Percentiles rank a stretch among this genome's conserved stretches.
Evolutionary conservation across 345 rosid genomes (phyloP).

Genomic region (Passiflora organensis): DNA sequence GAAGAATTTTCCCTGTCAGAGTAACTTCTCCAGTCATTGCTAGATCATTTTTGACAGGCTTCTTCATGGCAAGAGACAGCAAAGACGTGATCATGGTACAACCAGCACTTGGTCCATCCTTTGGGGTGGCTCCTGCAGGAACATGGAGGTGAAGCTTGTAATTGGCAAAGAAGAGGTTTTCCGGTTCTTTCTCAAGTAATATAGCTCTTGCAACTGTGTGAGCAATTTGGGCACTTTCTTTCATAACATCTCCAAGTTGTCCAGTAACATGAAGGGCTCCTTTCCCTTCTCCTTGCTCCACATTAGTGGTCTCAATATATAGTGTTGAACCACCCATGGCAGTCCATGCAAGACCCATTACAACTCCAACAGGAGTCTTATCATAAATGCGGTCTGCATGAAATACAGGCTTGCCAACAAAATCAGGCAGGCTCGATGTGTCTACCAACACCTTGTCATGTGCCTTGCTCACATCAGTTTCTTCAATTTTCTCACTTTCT

Average conservation of each 20-base stretch:
- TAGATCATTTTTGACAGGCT: conserved; percentile 66
- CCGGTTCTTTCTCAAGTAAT: conserved; percentile 62
- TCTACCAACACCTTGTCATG: conserved; percentile 63
- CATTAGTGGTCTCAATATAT: conserved; percentile 80
- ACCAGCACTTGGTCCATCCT: conserved; percentile 99
- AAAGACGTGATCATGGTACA: conserved; percentile 99
- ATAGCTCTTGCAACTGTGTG: conserved; percentile 80
- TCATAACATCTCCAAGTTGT: conserved; percentile 98
- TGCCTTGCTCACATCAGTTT: conserved; percentile 27
- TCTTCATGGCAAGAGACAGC: conserved; percentile 80
- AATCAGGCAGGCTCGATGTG: conserved; percentile 60
- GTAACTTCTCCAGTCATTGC: conserved; percentile 99
- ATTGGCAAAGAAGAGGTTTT: conserved; percentile 66
- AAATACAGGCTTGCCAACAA: conserved; percentile 92
- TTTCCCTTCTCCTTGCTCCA: conserved; percentile 90
- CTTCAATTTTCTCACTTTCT: conserved; percentile 31
- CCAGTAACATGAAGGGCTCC: conserved; percentile 79
- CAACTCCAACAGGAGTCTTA: conserved; percentile 89
- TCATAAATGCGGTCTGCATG: conserved; percentile 92
- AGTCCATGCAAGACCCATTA: conserved; percentile 99
- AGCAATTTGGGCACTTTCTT: conserved; percentile 96
- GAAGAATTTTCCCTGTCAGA: conserved; percentile 82
- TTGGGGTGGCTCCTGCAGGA: conserved; percentile 97
- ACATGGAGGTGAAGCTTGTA: conserved; percentile 96
- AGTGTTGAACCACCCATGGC: conserved; percentile 99